These are phyloP conservation scores for Wallacemonas sp. DNA, from an alignment of 208 protist genomes.

Conservation along the genomic window DNA sequence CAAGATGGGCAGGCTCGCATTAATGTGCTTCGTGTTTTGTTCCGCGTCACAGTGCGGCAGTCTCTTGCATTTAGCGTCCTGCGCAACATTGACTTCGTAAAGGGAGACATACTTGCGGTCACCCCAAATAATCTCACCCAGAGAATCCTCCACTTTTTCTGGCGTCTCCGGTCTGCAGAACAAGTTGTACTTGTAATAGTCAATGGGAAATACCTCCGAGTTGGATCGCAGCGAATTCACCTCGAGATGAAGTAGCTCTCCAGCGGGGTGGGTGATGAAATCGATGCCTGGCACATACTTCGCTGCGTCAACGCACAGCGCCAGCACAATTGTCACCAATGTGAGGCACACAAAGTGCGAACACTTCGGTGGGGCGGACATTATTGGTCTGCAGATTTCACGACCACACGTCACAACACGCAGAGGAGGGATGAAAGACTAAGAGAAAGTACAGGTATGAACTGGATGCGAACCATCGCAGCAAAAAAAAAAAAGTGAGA, in stretches of 20 bases:
- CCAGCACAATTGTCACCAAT: not conserved
- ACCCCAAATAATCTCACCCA: constrained; percentile 84
- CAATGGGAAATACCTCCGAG: constrained; percentile 60
- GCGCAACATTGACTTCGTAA: constrained; percentile 59
- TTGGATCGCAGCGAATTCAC: constrained; percentile 79
- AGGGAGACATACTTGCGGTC: constrained; percentile 73
- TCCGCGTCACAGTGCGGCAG: constrained; percentile 45
- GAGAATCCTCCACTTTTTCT: constrained; percentile 35
- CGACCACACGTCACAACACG: too few relatives aligned
- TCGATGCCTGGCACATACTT: constrained; percentile 5
- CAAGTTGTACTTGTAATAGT: constrained; percentile 64
- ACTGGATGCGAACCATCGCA: too few relatives aligned
- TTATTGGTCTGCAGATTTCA: too few relatives aligned
- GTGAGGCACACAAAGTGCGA: not conserved
- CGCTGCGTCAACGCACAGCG: not conserved
- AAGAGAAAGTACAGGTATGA: too few relatives aligned
- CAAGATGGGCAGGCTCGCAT: not conserved
- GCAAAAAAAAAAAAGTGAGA: too few relatives aligned
- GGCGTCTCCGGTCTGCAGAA: constrained; percentile 49
- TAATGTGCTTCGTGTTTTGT: constrained; percentile 32
- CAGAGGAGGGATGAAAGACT: too few relatives aligned
- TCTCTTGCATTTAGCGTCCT: constrained; percentile 38
- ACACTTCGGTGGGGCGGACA: not conserved
- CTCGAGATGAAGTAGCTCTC: constrained; percentile 41
- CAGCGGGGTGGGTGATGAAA: constrained; percentile 32